Conservation (phyloP, 1,139 yeast species). For the Meyerozyma carpophila region DNA sequence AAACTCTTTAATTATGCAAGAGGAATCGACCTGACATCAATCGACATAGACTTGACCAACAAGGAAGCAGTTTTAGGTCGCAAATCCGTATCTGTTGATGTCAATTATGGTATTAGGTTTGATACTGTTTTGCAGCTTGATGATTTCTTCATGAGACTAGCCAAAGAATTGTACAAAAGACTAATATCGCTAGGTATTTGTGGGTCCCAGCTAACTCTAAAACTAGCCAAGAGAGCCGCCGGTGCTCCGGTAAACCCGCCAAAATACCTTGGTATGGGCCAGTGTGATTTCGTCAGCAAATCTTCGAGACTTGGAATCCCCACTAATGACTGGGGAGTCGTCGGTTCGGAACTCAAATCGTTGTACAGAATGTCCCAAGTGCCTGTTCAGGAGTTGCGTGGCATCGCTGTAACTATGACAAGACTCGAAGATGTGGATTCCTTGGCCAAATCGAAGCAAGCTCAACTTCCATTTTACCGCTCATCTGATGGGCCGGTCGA, state of each 20-base stretch:
- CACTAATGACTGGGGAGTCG: slow-evolving; percentile 56
- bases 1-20: slow-evolving; percentile 55
- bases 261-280: slow-evolving; percentile 81
- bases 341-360: slow-evolving; percentile 57
- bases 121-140: slow-evolving; percentile 57
- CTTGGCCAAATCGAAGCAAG: slow-evolving; percentile 30
- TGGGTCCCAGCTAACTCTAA: slow-evolving; percentile 59
- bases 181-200: slow-evolving; percentile 40
- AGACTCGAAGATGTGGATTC: slow-evolving; percentile 42
- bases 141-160: slow-evolving; percentile 51
- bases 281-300: slow-evolving; percentile 60
- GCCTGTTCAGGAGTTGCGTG: slow-evolving; percentile 68
- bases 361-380: slow-evolving; percentile 53
- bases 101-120: slow-evolving; percentile 87
- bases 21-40: slow-evolving; percentile 62
- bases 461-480: slow-evolving; percentile 31
- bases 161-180: slow-evolving; percentile 55
- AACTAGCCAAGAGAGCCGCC: slow-evolving; percentile 57
- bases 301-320: slow-evolving; percentile 57
- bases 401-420: slow-evolving; percentile 66
- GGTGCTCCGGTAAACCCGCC: slow-evolving; percentile 71
- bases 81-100: slow-evolving; percentile 81
- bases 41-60: slow-evolving; percentile 43
- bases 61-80: slow-evolving; percentile 44
- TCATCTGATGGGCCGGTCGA: slow-evolving; percentile 4